A percentile compares a stretch with the other conserved stretches of the same genome.
Conservation (phyloP, 805 yeast species). For the Starmerella kuoi region DNA sequence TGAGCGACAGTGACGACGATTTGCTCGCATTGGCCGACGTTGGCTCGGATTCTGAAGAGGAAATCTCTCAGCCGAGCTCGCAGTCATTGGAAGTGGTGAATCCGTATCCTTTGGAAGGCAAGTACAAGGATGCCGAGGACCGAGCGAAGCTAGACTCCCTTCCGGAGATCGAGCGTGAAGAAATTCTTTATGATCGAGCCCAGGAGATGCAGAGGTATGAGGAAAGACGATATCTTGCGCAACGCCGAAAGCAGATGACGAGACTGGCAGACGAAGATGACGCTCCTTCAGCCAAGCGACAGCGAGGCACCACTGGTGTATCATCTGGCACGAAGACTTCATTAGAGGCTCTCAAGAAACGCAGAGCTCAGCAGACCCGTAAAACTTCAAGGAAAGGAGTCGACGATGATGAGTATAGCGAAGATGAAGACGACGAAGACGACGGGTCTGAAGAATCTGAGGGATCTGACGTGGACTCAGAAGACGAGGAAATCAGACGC, state of each 20-base stretch:
- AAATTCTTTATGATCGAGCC: conserved; percentile 78
- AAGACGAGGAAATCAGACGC: conserved; percentile 26
- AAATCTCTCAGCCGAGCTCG: conserved; percentile 9
- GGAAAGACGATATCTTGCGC: conserved; percentile 71
- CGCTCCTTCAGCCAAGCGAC: conserved; percentile 21
- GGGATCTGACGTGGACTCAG: conserved; percentile 32
- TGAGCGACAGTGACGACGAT: conserved; percentile 67
- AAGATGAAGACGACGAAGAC: conserved; percentile 34
- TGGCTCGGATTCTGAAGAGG: conserved; percentile 35
- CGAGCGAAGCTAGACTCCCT: conserved; percentile 42
- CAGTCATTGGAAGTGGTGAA: conserved; percentile 31
- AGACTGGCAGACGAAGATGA: conserved; percentile 19
- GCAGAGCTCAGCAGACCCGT: conserved; percentile 26
- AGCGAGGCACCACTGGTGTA: conserved; percentile 33
- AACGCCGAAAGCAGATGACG: conserved; percentile 40
- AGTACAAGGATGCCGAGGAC: conserved; percentile 74
- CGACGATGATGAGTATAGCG: conserved; percentile 34
- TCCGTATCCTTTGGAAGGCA: conserved; percentile 91
- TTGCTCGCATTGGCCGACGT: conserved; percentile 88
- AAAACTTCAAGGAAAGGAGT: conserved; percentile 4
- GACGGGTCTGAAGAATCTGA: conserved; percentile 29
- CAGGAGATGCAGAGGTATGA: conserved; percentile 82
- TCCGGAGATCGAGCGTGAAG: conserved; percentile 90
- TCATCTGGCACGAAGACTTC: conserved; percentile 37
- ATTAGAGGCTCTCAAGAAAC: conserved; percentile 63